These are phyloP conservation scores for Coprinopsis marcescibilis DNA, from an alignment of 768 basidiomycete genomes.

Conservation along the genomic window DNA sequence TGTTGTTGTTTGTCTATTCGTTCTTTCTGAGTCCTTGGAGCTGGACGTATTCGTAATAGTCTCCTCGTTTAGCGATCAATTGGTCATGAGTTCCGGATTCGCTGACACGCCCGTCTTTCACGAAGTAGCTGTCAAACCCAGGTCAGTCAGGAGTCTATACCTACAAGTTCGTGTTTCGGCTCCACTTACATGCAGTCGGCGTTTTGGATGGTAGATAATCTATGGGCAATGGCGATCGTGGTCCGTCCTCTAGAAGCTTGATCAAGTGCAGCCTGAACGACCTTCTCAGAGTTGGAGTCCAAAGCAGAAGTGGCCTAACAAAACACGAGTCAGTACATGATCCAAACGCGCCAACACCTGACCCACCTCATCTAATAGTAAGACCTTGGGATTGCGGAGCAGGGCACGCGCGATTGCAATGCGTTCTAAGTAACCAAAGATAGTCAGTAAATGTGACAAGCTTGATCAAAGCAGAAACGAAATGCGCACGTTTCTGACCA, in stretches of 20 bases:
- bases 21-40: conserved; percentile 66
- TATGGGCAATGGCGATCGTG: conserved; percentile 92
- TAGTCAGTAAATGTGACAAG: not conserved
- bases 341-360: conserved; percentile 12
- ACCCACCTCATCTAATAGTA: conserved; percentile 74
- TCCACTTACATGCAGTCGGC: conserved; percentile 78
- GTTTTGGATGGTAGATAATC: conserved; percentile 89
- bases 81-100: conserved; percentile 90
- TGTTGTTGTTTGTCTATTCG: too few relatives aligned
- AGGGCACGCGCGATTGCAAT: conserved; percentile 88
- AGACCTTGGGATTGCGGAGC: conserved; percentile 84
- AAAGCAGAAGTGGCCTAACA: conserved; percentile 76
- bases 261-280: conserved; percentile 93
- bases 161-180: too few relatives aligned
- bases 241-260: conserved; percentile 88
- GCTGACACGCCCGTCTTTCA: conserved; percentile 80
- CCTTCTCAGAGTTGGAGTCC: conserved; percentile 87
- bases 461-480: not conserved
- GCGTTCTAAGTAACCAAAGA: conserved; percentile 34
- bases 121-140: conserved; percentile 60
- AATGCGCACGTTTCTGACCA: conserved; percentile 79
- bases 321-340: conserved; percentile 7
- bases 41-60: conserved; percentile 85
- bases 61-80: conserved; percentile 56
- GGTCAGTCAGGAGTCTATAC: conserved; percentile 11